Conservation (phyloP, 352 stramenopile genomes). For the Blastocystis sp. region DNA sequence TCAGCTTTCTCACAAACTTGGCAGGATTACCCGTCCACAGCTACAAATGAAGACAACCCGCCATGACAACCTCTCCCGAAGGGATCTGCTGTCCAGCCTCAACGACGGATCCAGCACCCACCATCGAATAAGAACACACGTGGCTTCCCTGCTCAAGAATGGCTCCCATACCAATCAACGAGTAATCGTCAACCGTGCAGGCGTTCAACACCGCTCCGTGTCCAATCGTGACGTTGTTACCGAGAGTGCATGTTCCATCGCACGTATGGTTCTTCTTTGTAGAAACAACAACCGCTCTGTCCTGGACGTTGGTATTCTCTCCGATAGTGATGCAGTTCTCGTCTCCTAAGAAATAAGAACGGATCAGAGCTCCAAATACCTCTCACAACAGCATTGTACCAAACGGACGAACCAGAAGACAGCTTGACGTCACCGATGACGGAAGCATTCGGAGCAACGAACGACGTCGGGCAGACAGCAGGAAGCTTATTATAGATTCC, state of each 20-base stretch:
- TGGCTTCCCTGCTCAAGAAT: constrained; percentile 81
- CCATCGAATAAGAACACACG: constrained; percentile 81
- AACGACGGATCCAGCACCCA: constrained; percentile 84
- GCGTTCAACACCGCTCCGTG: constrained; percentile 86
- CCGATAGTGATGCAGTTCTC: constrained; percentile 81
- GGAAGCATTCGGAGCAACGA: constrained; percentile 86
- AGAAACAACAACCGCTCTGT: constrained; percentile 81
- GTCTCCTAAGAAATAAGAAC: constrained; percentile 64
- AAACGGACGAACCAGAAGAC: constrained; percentile 81
- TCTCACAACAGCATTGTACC: constrained; percentile 87
- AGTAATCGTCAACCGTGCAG: constrained; percentile 85
- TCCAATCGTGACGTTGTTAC: constrained; percentile 84
- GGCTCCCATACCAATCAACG: constrained; percentile 85
- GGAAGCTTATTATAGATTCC: constrained; percentile 79
- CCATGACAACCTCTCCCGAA: constrained; percentile 68
- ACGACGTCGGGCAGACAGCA: constrained; percentile 77
- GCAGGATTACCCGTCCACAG: constrained; percentile 51
- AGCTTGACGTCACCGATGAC: constrained; percentile 87
- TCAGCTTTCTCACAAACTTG: constrained; percentile 37
- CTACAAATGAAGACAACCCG: neutral
- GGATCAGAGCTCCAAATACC: constrained; percentile 58
- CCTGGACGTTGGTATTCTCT: constrained; percentile 88
- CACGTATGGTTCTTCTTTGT: constrained; percentile 63
- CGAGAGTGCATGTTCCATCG: constrained; percentile 72
- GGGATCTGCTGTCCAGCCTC: constrained; percentile 74